These are phyloP conservation scores for Coprinellus micaceus DNA, from an alignment of 768 basidiomycete genomes.

Conservation along the genomic window DNA sequence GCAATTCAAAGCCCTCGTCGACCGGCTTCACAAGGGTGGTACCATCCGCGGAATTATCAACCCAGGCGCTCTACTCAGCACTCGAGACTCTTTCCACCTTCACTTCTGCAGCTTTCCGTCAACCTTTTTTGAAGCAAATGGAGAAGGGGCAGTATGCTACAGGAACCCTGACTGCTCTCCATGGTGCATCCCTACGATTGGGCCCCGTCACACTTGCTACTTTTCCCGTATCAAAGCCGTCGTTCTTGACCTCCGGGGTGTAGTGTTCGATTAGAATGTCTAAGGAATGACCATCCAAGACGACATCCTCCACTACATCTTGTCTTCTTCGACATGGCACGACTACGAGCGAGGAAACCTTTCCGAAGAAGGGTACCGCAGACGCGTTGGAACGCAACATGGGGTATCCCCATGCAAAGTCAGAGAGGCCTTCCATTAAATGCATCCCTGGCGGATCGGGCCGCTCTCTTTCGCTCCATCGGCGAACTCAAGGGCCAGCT, in stretches of 20 bases:
- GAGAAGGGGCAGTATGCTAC: too few species aligned
- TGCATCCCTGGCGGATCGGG: too few species aligned
- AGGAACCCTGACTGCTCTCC: neutral
- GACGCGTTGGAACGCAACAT: constrained; percentile 25
- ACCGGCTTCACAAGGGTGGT: too few species aligned
- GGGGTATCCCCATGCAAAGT: constrained; percentile 24
- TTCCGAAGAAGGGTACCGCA: constrained; percentile 28
- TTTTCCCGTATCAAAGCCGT: constrained; percentile 9
- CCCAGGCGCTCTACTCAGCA: too few species aligned
- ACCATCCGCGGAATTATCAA: too few species aligned
- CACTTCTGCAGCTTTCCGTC: constrained; percentile 10
- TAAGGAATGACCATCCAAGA: constrained; percentile 27
- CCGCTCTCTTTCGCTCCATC: constrained; percentile 32
- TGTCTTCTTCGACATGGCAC: constrained; percentile 24
- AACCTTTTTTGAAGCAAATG: constrained; percentile 7
- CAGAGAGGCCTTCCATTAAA: constrained; percentile 29
- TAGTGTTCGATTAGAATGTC: constrained; percentile 35
- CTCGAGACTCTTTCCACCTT: neutral
- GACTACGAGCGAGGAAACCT: constrained; percentile 36
- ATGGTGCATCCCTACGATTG: neutral
- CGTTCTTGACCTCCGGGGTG: constrained; percentile 38
- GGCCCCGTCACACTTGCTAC: neutral
- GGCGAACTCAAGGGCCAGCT: constrained; percentile 29
- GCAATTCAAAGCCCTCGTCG: too few species aligned
- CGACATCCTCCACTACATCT: constrained; percentile 23